Conservation (phyloP, 768 basidiomycete genomes). For the Erythrobasidium yunnanense region DNA sequence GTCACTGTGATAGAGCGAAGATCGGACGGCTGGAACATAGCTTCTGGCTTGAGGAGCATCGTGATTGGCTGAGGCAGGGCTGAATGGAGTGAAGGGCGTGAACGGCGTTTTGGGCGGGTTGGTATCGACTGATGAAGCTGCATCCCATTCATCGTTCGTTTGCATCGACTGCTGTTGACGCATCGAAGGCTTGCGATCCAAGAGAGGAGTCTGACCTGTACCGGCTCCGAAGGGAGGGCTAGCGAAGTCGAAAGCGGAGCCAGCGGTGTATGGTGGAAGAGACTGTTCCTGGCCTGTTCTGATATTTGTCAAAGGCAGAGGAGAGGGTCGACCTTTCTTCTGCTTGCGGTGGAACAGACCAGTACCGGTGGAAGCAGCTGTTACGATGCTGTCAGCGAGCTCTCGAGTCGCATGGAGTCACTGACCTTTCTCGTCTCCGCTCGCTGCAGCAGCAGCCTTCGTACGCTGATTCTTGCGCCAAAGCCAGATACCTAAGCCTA, state of each 20-base stretch:
- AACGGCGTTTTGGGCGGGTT: not conserved
- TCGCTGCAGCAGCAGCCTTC: not conserved
- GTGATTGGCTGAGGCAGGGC: not conserved
- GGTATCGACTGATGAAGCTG: not conserved
- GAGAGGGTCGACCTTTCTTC: slow-evolving; percentile 9
- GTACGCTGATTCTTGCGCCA: slow-evolving; percentile 8
- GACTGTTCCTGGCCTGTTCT: slow-evolving; percentile 1
- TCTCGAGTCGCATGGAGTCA: too few relatives aligned
- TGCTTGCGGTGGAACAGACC: not conserved
- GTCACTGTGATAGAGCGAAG: not conserved
- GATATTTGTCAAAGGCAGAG: slow-evolving; percentile 6
- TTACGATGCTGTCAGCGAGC: too few relatives aligned
- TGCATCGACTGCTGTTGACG: not conserved
- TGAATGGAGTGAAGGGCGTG: slow-evolving; percentile 13
- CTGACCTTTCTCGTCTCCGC: not conserved
- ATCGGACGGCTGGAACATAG: not conserved
- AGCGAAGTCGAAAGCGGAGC: not conserved
- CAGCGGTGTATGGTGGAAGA: slow-evolving; percentile 9
- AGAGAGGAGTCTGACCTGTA: not conserved
- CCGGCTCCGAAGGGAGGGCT: slow-evolving; percentile 13
- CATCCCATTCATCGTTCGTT: not conserved
- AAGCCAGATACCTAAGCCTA: slow-evolving; percentile 6
- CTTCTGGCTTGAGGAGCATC: not conserved
- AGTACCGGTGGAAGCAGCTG: too few relatives aligned
- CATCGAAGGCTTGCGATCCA: not conserved